Evolutionary conservation across 352 stramenopile genomes (phyloP), one percentile per base, ranked within the genome.

Genomic region (Thalassiosira livingstoniorum): DNA sequence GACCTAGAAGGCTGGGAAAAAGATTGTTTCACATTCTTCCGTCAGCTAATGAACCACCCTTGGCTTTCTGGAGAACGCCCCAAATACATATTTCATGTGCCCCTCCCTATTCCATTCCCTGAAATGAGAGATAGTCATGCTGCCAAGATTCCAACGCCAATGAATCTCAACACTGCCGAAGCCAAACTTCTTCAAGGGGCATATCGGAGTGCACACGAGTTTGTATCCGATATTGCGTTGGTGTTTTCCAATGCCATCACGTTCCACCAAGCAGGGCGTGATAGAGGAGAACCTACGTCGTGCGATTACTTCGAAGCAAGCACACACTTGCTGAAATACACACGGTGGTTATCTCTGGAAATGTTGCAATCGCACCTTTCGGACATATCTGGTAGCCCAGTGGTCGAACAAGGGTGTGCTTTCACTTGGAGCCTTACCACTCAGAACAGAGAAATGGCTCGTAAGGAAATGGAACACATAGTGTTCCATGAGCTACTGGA

Each of bases 291-390:
- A 65, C 85, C 87, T 4, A 74, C 90, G n/a, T 92, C 88, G 4
- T 92, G 87, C 77, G 90, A 88, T 4, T 95, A 95, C 66, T 93
- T 93, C 74, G 89, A 95, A 85, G 91, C 88, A 25, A 91, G 86
- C 11, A 90, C 89, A 4, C 88, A 94, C 80, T 79, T 95, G 31
- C 78, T 94, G 13, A 86, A 85, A 43, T 94, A 94, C 62, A 86
- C 79, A 31, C 69, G 91, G 1, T 95, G 89, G 89, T 69, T 95
- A 15, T 95, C 91, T 34, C 66, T 94, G 23, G 90, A 94, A 61
- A 31, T 88, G 23, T 71, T 94, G 21, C 66, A 85, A 60, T 65
- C 78, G 1, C 89, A 85, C 60, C 42, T 93, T 18, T 43, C 63
- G 29, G 78, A 91, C 71, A 75, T 83, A 51, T 35, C 57, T 29